Evolutionary conservation across 2,329 filamentous ascomycete species (phyloP).

Genomic region (Pyrenophora graminea): DNA sequence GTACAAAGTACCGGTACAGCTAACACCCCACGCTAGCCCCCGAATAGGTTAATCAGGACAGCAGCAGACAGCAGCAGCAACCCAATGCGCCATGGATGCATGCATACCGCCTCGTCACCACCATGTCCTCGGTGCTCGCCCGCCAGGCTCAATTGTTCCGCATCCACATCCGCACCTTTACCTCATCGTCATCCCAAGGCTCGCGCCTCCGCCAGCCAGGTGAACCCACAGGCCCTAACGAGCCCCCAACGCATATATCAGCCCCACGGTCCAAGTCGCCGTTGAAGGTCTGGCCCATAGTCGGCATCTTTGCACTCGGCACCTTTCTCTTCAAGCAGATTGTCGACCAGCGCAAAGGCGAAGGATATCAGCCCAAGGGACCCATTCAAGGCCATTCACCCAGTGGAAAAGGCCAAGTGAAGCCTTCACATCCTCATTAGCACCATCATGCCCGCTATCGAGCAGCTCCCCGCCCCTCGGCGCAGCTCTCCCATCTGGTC

Average conservation of each 20-base stretch:
- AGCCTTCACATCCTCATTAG: slow-evolving; percentile 36
- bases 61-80: slow-evolving; percentile 20
- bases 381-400: slow-evolving; percentile 40
- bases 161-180: slow-evolving; percentile 28
- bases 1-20: too few relatives aligned
- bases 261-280: slow-evolving; percentile 46
- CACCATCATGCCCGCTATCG: slow-evolving; percentile 47
- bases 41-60: slow-evolving; percentile 12
- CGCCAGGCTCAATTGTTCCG: slow-evolving; percentile 6
- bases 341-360: slow-evolving; percentile 51
- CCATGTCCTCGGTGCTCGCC: slow-evolving; percentile 32
- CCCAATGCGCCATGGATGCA: slow-evolving; percentile 25
- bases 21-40: neutral
- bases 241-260: slow-evolving; percentile 37
- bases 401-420: slow-evolving; percentile 28
- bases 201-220: slow-evolving; percentile 43
- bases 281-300: slow-evolving; percentile 51
- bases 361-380: slow-evolving; percentile 35
- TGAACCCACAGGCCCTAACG: slow-evolving; percentile 47
- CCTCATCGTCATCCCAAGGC: slow-evolving; percentile 23
- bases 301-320: slow-evolving; percentile 53
- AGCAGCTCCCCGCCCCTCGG: slow-evolving; percentile 40
- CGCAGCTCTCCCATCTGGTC: slow-evolving; percentile 74
- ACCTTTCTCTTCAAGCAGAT: slow-evolving; percentile 53
- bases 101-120: slow-evolving; percentile 34